Evolutionary conservation across 2,329 filamentous ascomycete species (phyloP).

Genomic region (Trichoderma sp.): DNA sequence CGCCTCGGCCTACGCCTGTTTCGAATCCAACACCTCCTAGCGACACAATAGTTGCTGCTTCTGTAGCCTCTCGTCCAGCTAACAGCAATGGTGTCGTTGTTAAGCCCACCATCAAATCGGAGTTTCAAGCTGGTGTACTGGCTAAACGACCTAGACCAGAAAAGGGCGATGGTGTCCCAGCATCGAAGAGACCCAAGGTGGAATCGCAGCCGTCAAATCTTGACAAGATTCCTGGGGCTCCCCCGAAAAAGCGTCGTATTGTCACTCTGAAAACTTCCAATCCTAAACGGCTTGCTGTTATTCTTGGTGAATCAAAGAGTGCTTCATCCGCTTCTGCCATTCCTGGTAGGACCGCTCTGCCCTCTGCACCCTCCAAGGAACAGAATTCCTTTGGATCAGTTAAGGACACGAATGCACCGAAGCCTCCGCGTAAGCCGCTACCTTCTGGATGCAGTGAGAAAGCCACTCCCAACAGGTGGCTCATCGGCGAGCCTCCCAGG

Average conservation of each 20-base stretch:
- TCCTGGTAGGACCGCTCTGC: conserved; percentile 36
- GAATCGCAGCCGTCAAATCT: conserved; percentile 30
- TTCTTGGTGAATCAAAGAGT: conserved; percentile 35
- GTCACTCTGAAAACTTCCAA: conserved; percentile 41
- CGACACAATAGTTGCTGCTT: conserved; percentile 34
- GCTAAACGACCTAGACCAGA: conserved; percentile 42
- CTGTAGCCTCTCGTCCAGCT: conserved; percentile 28
- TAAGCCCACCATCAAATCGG: conserved; percentile 18
- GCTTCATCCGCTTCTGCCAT: conserved; percentile 18
- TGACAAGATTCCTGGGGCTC: conserved; percentile 16
- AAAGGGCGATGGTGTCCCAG: conserved; percentile 39
- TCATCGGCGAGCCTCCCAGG: conserved; percentile 28
- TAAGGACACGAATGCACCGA: conserved; percentile 37
- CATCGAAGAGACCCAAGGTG: conserved; percentile 43
- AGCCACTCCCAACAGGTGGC: conserved; percentile 38
- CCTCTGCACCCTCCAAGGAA: conserved; percentile 34
- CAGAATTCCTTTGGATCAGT: conserved; percentile 27
- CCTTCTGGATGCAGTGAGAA: conserved; percentile 28
- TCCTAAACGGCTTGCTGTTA: conserved; percentile 38
- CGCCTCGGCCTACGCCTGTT: background rate
- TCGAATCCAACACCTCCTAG: conserved; percentile 15
- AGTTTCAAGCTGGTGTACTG: conserved; percentile 5
- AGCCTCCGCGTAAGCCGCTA: conserved; percentile 39
- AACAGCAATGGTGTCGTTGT: conserved; percentile 23
- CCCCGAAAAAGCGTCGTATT: conserved; percentile 37